Base-by-base conservation (phyloP, 805 yeast species). In the Lipomyces yamadae region DNA sequence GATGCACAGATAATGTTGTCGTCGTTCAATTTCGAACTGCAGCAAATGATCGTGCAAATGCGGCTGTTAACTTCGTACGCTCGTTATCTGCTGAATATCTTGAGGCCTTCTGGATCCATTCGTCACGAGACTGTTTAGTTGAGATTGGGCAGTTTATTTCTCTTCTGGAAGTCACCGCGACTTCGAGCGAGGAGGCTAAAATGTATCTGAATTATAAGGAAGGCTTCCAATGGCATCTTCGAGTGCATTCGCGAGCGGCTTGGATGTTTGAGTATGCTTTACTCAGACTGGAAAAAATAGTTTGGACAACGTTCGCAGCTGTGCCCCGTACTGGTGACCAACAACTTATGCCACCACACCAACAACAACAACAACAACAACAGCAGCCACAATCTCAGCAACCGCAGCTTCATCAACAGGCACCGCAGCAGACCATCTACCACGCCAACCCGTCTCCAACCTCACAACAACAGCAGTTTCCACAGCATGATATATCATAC, bases 101-200 rank as follows among this genome's bases (percentile, higher is more conserved):
- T 6, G 74, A 73, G 52, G 72, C 74, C 11, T 73, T 73, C 57
- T 73, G 76, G 76, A 64, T 66, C 32, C 72, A 71, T 24, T 72
- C 71, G 48, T 64, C 74, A 3, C 71, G 72, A 33, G 69, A 66
- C 54, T 69, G 67, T 56, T 50, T 73, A 50, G 72, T 73, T 18
- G 69, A 69, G 53, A 68, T 74, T 37, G 75, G 70, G 2, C 73
- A 74, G 32, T 74, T 73, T 65, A 70, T 72, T 5, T 61, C 72
- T 13, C 60, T 73, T 35, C 64, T 73, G 13, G 65, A 67, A 33
- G 68, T 67, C 24, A 63, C 74, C 18, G 70, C 72, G 1, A 61
- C 59, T 3, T 67, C 72, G 29, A 50, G 62, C 2, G 69, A 65
- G 24, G 67, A 65, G 53, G 69, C 66, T 11, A 56, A 63, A 55